Evolutionary conservation across 805 yeast genomes (phyloP).

Genomic region (Metschnikowia cubensis): DNA sequence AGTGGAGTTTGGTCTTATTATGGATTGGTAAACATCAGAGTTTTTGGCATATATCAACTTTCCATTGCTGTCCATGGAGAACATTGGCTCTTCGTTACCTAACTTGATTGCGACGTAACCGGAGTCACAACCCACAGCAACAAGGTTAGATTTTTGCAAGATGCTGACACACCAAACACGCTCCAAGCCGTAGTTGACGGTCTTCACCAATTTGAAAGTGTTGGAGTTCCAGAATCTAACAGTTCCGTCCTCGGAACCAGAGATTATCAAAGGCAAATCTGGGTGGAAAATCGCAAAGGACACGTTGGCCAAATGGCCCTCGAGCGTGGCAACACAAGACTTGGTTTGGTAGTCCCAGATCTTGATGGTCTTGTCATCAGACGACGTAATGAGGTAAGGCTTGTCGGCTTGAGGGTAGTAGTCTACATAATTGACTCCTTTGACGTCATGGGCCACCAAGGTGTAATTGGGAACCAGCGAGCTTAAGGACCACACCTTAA

Average conservation of each 20-base stretch:
- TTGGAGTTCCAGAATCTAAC: slow-evolving; percentile 92
- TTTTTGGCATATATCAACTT: slow-evolving; percentile 89
- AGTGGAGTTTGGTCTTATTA: slow-evolving; percentile 61
- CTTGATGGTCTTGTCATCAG: slow-evolving; percentile 85
- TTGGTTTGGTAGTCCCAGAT: slow-evolving; percentile 98
- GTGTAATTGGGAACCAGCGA: slow-evolving; percentile 87
- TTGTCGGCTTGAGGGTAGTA: slow-evolving; percentile 97
- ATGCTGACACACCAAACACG: slow-evolving; percentile 94
- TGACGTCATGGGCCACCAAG: slow-evolving; percentile 81
- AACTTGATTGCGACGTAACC: slow-evolving; percentile 86
- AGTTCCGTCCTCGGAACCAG: slow-evolving; percentile 97
- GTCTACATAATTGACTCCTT: slow-evolving; percentile 94
- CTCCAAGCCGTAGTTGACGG: slow-evolving; percentile 86
- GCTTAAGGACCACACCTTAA: slow-evolving; percentile 94
- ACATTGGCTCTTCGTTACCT: slow-evolving; percentile 91
- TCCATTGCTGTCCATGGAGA: slow-evolving; percentile 91
- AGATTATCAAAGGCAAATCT: slow-evolving; percentile 88
- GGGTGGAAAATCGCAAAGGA: slow-evolving; percentile 98
- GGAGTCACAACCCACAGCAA: slow-evolving; percentile 92
- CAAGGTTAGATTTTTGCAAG: slow-evolving; percentile 64
- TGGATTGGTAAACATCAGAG: slow-evolving; percentile 81
- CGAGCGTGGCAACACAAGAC: slow-evolving; percentile 88
- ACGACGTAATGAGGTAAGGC: slow-evolving; percentile 88
- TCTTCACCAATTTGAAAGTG: slow-evolving; percentile 89
- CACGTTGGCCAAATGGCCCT: slow-evolving; percentile 91